Conservation (phyloP, 305 asterid species). For the Petunia hybrid region DNA sequence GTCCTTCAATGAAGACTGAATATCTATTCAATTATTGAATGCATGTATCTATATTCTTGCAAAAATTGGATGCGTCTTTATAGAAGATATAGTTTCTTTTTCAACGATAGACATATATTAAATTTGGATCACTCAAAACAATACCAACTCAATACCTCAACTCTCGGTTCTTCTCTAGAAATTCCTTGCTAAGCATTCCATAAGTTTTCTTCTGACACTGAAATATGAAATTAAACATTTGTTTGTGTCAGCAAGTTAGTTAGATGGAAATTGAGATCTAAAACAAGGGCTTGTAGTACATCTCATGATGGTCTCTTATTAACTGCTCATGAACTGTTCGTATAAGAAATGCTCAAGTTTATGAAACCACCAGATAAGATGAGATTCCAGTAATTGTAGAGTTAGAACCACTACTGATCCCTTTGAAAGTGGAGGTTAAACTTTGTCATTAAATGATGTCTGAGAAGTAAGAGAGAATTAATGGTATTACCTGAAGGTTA, state of each 20-base stretch:
- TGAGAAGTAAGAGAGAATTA: not conserved
- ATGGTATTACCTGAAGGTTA: conserved; percentile 43
- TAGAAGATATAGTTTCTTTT: not conserved
- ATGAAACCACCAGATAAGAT: too few relatives aligned
- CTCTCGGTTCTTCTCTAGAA: conserved; percentile 52
- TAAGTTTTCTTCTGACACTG: conserved; percentile 43
- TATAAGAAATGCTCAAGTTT: not conserved
- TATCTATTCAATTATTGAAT: not conserved
- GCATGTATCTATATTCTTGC: not conserved
- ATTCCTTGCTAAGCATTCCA: conserved; percentile 52
- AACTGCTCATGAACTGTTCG: not conserved
- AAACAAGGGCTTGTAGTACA: not conserved
- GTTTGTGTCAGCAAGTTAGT: not conserved
- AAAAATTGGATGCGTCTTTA: not conserved
- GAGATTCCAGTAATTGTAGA: too few relatives aligned
- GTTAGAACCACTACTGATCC: too few relatives aligned
- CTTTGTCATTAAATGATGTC: not conserved
- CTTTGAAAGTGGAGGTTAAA: too few relatives aligned
- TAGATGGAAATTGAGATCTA: not conserved
- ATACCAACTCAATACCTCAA: conserved; percentile 53
- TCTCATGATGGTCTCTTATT: not conserved
- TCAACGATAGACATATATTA: not conserved
- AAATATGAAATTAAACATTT: conserved; percentile 2
- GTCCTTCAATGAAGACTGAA: not conserved
- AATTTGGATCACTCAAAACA: not conserved